phyloP scores from a whole-genome alignment of 805 yeast species.

The Danielozyma ontarioensis region DNA sequence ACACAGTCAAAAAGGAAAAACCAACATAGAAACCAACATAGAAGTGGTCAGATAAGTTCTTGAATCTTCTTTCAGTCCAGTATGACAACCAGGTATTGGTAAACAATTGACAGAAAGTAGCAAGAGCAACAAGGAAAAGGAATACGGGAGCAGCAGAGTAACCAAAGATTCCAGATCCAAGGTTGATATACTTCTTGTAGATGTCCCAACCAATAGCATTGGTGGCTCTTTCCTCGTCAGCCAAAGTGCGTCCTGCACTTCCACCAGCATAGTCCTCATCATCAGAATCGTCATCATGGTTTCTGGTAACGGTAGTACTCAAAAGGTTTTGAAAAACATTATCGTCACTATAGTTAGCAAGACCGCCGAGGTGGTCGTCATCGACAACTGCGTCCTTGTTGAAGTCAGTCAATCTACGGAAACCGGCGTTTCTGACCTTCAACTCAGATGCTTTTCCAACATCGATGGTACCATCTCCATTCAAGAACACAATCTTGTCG shows the following conservation, averaged over 20 bases:
- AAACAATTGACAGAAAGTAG: slow-evolving; percentile 38
- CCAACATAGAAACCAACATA: slow-evolving; percentile 32
- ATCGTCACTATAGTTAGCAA: slow-evolving; percentile 6
- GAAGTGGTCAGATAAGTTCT: slow-evolving; percentile 20
- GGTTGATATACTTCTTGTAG: slow-evolving; percentile 19
- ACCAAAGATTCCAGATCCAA: slow-evolving; percentile 37
- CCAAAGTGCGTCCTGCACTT: slow-evolving; percentile 23
- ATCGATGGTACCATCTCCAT: slow-evolving; percentile 38
- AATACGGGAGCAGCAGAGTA: slow-evolving; percentile 28
- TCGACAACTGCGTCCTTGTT: slow-evolving; percentile 20
- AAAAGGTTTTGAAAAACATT: slow-evolving; percentile 1
- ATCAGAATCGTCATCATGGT: background rate
- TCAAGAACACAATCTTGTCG: slow-evolving; percentile 33
- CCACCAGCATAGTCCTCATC: slow-evolving; percentile 4
- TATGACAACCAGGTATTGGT: slow-evolving; percentile 43
- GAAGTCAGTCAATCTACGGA: slow-evolving; percentile 48
- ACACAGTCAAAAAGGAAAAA: slow-evolving; percentile 32
- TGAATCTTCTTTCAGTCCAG: slow-evolving; percentile 34
- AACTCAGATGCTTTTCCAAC: slow-evolving; percentile 32
- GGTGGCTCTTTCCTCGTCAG: slow-evolving; percentile 32
- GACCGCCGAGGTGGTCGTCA: slow-evolving; percentile 22
- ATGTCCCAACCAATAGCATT: slow-evolving; percentile 32
- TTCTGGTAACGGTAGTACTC: background rate
- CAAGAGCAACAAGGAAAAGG: slow-evolving; percentile 24
- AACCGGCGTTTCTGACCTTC: slow-evolving; percentile 34